These are phyloP conservation scores for Cylindrotheca closterium DNA, from an alignment of 108 stramenopile species.

Conservation along the genomic window DNA sequence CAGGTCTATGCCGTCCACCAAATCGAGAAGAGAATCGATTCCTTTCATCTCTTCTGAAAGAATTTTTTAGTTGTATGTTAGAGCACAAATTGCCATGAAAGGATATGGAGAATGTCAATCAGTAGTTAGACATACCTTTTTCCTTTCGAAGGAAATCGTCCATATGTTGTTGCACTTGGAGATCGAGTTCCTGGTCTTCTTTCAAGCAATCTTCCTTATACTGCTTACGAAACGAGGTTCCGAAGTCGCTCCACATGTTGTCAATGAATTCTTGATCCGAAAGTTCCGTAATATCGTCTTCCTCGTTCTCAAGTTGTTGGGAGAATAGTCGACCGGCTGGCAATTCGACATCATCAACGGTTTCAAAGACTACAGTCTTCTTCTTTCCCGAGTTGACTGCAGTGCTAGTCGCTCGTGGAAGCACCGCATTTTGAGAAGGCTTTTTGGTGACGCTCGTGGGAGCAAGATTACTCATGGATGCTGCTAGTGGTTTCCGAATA, in stretches of 20 bases:
- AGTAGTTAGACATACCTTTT: background rate
- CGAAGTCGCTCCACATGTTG: slow-evolving; percentile 22
- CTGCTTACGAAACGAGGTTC: slow-evolving; percentile 9
- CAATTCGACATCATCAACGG: slow-evolving; percentile 35
- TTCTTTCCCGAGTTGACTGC: background rate
- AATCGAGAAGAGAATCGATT: slow-evolving; percentile 10
- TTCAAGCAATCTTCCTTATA: slow-evolving; percentile 9
- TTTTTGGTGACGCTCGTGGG: background rate
- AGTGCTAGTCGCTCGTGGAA: background rate
- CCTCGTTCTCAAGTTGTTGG: slow-evolving; percentile 27
- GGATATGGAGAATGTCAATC: background rate
- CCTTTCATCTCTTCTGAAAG: background rate
- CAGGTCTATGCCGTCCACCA: slow-evolving; percentile 10
- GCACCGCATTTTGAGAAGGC: background rate
- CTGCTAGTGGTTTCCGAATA: background rate
- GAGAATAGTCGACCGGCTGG: slow-evolving; percentile 36
- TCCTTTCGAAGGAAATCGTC: slow-evolving; percentile 12
- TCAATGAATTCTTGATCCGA: background rate
- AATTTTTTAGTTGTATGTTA: background rate
- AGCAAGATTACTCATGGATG: background rate
- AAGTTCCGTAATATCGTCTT: slow-evolving; percentile 16
- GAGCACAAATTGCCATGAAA: background rate
- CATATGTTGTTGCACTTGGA: slow-evolving; percentile 10
- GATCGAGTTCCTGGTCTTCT: slow-evolving; percentile 3
- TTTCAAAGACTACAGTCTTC: background rate